Conservation (phyloP, 2,329 filamentous ascomycete species). For the Colletotrichum sp. region DNA sequence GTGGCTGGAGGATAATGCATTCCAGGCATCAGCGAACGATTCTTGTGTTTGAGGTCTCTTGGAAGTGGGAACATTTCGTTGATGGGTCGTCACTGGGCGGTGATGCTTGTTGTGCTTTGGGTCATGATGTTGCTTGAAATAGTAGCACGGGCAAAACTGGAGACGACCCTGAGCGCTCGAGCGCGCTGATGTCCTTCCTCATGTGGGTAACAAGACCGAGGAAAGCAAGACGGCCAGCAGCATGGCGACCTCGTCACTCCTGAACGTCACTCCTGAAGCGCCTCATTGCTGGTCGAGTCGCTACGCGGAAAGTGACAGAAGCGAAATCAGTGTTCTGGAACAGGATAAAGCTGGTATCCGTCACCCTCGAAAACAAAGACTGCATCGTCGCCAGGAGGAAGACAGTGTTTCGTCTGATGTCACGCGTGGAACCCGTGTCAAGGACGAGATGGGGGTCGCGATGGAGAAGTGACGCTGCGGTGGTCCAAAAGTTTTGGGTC, state of each 20-base stretch:
- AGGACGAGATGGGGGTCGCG: background rate
- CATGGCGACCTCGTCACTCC: background rate
- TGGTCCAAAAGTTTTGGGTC: background rate
- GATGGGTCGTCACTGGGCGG: background rate
- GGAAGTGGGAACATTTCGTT: background rate
- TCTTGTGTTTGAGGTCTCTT: background rate
- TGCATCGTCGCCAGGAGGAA: background rate
- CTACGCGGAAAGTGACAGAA: background rate
- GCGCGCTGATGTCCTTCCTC: background rate
- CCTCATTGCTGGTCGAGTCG: background rate
- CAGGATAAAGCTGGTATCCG: background rate
- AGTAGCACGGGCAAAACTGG: constrained; percentile 2
- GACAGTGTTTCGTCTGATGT: constrained; percentile 16
- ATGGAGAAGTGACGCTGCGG: background rate
- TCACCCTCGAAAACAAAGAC: background rate
- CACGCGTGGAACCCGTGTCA: background rate
- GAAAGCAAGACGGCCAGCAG: background rate
- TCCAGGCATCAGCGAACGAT: background rate
- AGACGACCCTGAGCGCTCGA: background rate
- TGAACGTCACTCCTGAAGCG: background rate
- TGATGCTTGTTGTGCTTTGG: background rate
- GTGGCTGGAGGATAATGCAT: background rate
- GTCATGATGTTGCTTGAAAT: background rate
- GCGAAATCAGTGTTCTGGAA: background rate
- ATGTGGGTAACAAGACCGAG: background rate